phyloP scores from a whole-genome alignment of 805 yeast genomes.

The Cyberlindnera maclurae region DNA sequence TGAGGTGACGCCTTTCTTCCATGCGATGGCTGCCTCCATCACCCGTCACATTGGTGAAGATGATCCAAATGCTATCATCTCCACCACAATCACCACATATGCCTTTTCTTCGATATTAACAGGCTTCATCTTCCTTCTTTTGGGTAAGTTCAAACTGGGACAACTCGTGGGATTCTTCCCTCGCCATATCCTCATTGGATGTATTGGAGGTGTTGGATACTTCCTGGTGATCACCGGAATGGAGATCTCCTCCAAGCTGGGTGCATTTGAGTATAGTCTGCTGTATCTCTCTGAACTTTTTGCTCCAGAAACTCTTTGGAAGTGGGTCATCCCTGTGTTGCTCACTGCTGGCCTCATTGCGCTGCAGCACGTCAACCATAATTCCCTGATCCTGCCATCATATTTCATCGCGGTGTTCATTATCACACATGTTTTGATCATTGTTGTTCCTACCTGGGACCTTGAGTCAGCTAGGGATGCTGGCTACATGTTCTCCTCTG shows the following conservation, averaged over 20 bases:
- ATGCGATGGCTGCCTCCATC: constrained; percentile 81
- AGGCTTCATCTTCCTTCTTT: constrained; percentile 66
- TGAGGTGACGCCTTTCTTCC: constrained; percentile 97
- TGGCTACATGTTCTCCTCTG: constrained; percentile 76
- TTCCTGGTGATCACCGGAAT: constrained; percentile 85
- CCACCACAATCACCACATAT: constrained; percentile 84
- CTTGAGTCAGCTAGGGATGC: constrained; percentile 52
- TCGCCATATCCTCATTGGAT: constrained; percentile 90
- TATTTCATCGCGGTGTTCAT: constrained; percentile 69
- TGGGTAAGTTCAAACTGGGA: constrained; percentile 80
- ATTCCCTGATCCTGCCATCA: constrained; percentile 73
- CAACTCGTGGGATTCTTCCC: constrained; percentile 92
- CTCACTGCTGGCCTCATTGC: constrained; percentile 55
- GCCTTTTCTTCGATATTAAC: constrained; percentile 81
- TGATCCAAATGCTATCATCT: constrained; percentile 47
- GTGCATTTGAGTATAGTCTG: constrained; percentile 58
- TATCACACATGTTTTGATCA: constrained; percentile 61
- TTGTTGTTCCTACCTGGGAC: constrained; percentile 57
- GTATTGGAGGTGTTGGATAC: constrained; percentile 98
- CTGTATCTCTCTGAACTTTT: constrained; percentile 45
- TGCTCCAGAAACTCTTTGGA: constrained; percentile 38
- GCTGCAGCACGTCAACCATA: constrained; percentile 53
- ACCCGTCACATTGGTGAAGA: constrained; percentile 46
- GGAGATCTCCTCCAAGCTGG: constrained; percentile 80
- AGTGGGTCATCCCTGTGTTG: constrained; percentile 65